Evolutionary conservation across 73 alveolate species (phyloP).

Genomic region (Paramecium tetraurelia): DNA sequence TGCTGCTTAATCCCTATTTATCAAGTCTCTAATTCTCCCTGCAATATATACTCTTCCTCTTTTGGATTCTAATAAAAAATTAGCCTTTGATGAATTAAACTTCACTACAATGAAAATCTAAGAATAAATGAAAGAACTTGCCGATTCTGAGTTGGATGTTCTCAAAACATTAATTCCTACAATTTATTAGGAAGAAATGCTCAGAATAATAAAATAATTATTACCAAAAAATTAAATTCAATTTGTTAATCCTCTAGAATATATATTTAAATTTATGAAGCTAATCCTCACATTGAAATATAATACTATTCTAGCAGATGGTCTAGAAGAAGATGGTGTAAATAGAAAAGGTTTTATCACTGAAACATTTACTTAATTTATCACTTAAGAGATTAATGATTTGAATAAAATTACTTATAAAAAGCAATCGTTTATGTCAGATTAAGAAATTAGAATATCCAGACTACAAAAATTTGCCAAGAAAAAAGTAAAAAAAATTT

Average conservation of each 20-base stretch:
- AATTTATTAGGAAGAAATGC: background rate
- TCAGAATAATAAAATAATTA: background rate
- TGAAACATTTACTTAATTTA: background rate
- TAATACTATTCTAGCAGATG: slow-evolving; percentile 16
- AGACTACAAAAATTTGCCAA: background rate
- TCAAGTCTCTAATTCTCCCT: background rate
- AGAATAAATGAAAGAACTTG: background rate
- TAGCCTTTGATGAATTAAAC: background rate
- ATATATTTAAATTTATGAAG: background rate
- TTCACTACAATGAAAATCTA: background rate
- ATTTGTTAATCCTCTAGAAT: background rate
- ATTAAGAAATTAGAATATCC: slow-evolving; percentile 26
- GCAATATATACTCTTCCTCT: background rate
- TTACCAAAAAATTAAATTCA: background rate
- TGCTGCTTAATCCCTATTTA: slow-evolving; percentile 20
- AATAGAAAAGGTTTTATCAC: background rate
- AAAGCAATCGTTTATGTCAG: background rate
- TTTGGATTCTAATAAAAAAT: background rate
- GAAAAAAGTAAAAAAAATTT: background rate
- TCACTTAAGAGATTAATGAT: background rate
- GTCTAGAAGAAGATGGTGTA: background rate
- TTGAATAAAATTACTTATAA: background rate
- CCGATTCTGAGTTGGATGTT: background rate
- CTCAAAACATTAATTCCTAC: background rate
- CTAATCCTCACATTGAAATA: background rate